phyloP scores from a whole-genome alignment of 2,329 filamentous ascomycete species.

The Claviceps arundinis region DNA sequence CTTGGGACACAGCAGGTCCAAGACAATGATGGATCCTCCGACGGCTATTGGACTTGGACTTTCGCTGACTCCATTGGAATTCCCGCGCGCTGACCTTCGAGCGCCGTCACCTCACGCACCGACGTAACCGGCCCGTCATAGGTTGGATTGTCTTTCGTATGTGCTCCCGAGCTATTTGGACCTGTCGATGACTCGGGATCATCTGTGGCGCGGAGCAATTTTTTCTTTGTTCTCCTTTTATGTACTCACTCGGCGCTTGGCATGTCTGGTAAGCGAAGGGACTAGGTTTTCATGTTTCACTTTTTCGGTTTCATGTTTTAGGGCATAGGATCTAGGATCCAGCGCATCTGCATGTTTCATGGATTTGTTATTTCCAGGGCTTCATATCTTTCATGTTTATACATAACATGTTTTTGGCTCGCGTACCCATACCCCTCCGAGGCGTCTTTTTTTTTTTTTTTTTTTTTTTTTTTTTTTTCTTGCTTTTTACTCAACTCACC shows the following conservation, averaged over 20 bases:
- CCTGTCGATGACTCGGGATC: background rate
- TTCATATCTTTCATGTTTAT: background rate
- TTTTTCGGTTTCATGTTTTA: background rate
- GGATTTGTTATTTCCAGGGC: no score
- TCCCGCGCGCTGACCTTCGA: background rate
- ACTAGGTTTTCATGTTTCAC: background rate
- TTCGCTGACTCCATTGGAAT: conserved; percentile 14
- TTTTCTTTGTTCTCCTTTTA: background rate
- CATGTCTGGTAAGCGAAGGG: background rate
- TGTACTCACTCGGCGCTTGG: background rate
- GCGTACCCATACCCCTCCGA: background rate
- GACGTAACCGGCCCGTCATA: conserved; percentile 9
- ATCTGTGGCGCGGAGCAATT: background rate
- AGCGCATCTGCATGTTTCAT: no score
- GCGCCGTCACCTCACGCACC: conserved; percentile 10
- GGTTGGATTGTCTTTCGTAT: background rate
- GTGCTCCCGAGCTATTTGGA: background rate
- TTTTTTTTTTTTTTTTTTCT: background rate
- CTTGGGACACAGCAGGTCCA: conserved; percentile 21
- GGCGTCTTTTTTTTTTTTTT: background rate
- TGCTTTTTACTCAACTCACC: background rate
- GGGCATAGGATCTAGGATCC: background rate
- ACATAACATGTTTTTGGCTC: background rate
- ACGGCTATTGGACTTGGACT: conserved; percentile 13
- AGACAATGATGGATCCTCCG: conserved; percentile 15